Conservation (phyloP, 345 rosid species). For the Clarkia xantiana region DNA sequence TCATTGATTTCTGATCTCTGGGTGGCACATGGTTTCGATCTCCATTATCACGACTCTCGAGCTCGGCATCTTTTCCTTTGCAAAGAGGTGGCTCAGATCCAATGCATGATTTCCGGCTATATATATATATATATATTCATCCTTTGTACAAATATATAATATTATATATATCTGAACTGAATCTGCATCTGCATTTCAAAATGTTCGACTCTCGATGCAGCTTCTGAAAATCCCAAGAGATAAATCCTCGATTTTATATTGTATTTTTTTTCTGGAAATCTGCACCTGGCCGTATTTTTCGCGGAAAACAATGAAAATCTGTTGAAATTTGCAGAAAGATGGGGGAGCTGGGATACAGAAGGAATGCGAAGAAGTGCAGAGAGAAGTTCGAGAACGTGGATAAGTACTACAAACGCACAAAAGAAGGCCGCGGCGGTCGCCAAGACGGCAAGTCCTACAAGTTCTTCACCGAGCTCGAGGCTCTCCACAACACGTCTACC, state of each 20-base stretch:
- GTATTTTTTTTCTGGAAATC: background rate
- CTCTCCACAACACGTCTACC: conserved; percentile 31
- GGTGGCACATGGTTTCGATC: conserved; percentile 33
- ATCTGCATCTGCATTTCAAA: conserved; percentile 8
- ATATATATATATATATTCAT: conserved; percentile 5
- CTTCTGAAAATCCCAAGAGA: conserved; percentile 46
- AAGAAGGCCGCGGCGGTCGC: conserved; percentile 72
- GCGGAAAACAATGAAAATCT: background rate
- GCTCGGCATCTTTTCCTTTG: conserved; percentile 19
- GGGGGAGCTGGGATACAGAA: conserved; percentile 55
- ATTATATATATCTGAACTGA: background rate
- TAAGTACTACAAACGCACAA: conserved; percentile 83
- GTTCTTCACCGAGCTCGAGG: conserved; percentile 80
- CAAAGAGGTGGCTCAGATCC: conserved; percentile 24
- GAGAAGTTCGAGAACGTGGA: conserved; percentile 94
- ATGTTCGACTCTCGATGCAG: background rate
- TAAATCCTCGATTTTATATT: conserved; percentile 9
- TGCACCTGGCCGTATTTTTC: background rate
- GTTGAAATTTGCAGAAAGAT: conserved; percentile 42
- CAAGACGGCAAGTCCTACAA: conserved; percentile 78
- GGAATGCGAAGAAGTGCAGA: conserved; percentile 82
- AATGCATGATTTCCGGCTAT: conserved; percentile 44
- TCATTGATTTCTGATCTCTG: conserved; percentile 1
- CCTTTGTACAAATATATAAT: background rate
- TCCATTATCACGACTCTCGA: conserved; percentile 27